These are phyloP conservation scores for Boletus rubropictus DNA, from an alignment of 768 basidiomycete species.

Conservation along the genomic window DNA sequence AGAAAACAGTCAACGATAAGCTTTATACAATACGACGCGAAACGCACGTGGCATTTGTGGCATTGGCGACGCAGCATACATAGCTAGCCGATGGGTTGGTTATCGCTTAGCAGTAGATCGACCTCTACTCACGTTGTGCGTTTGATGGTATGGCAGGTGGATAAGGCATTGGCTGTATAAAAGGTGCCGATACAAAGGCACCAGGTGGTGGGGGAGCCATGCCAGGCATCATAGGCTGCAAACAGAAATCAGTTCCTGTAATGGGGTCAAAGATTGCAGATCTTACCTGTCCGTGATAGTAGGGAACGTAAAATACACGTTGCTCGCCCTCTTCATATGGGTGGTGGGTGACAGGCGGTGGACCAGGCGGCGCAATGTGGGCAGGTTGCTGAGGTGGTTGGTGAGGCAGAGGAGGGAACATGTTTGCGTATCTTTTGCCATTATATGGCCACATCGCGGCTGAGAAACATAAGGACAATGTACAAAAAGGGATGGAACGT, in stretches of 20 bases:
- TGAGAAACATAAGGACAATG: slow-evolving; percentile 25
- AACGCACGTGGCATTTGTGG: slow-evolving; percentile 82
- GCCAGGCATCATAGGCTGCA: slow-evolving; percentile 77
- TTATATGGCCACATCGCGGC: slow-evolving; percentile 82
- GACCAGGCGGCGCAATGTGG: slow-evolving; percentile 61
- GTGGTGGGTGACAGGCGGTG: slow-evolving; percentile 65
- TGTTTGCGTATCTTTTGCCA: slow-evolving; percentile 77
- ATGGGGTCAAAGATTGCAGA: not conserved
- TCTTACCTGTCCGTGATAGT: slow-evolving; percentile 71
- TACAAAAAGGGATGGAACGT: not conserved
- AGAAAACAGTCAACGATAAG: slow-evolving; percentile 4
- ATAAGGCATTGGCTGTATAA: slow-evolving; percentile 83
- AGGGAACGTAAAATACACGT: slow-evolving; percentile 75
- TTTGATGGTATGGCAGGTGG: slow-evolving; percentile 76
- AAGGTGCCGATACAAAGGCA: slow-evolving; percentile 72
- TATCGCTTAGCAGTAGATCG: not conserved
- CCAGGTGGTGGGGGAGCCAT: slow-evolving; percentile 79
- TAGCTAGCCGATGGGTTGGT: slow-evolving; percentile 40
- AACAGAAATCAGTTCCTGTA: slow-evolving; percentile 3
- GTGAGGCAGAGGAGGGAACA: slow-evolving; percentile 64
- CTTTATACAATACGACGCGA: not conserved
- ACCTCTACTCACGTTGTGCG: slow-evolving; percentile 39
- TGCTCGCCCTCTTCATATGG: slow-evolving; percentile 74
- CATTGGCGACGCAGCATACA: slow-evolving; percentile 80
- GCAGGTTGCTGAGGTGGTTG: slow-evolving; percentile 60